Evolutionary conservation across 2,329 filamentous ascomycete species (phyloP).

Genomic region (Penicillium sp.): DNA sequence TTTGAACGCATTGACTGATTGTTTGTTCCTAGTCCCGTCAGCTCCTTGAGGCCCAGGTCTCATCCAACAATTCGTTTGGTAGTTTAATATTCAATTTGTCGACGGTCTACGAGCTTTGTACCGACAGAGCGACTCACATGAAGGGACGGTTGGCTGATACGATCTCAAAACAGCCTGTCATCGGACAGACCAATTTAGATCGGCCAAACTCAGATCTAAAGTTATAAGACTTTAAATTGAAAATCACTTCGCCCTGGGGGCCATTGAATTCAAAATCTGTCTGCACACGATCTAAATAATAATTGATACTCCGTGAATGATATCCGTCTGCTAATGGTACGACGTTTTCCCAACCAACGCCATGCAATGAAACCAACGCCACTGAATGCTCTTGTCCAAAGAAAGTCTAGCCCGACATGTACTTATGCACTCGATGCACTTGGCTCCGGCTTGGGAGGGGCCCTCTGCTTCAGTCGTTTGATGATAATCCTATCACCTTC

Average conservation of each 20-base stretch:
- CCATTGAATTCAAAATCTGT: constrained; percentile 11
- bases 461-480: constrained; percentile 49
- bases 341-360: constrained; percentile 18
- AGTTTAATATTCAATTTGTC: constrained; percentile 84
- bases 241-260: not conserved
- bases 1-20: constrained; percentile 3
- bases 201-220: constrained; percentile 74
- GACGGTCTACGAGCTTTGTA: constrained; percentile 89
- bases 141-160: constrained; percentile 71
- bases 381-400: constrained; percentile 5
- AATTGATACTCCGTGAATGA: constrained; percentile 10
- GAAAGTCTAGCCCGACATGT: constrained; percentile 2
- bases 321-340: constrained; percentile 12
- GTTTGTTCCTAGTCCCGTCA: constrained; percentile 54
- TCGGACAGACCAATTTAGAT: constrained; percentile 62
- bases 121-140: constrained; percentile 66
- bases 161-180: constrained; percentile 60
- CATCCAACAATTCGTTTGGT: constrained; percentile 65
- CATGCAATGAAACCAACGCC: constrained; percentile 20
- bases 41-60: constrained; percentile 65
- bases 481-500: constrained; percentile 74
- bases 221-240: constrained; percentile 48
- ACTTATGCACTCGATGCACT: constrained; percentile 1
- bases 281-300: constrained; percentile 14
- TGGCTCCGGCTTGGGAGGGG: constrained; percentile 21